Evolutionary conservation across 257 asterid species (phyloP), one percentile per base, ranked within the genome.

Genomic region (Coffea canephora): DNA sequence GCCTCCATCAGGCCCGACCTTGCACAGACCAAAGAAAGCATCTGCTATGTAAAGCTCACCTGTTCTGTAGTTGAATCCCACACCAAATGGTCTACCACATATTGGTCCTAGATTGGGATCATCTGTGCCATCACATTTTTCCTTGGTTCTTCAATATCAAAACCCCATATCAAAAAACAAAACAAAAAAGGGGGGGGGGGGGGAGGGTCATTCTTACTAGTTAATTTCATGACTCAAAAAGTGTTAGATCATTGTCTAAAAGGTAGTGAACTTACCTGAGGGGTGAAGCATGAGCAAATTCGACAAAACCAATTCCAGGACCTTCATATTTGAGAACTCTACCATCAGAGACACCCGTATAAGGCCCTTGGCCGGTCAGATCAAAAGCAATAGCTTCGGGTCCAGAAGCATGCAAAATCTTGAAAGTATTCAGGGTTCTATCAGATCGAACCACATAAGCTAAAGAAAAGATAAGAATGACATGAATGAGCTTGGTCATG

Each of bases 21-120:
- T 78, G 9, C 69, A 78, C 68, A 78, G 41, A 2, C 95, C 95
- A 2, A 43, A 72, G 77, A 31, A 50, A n/a, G 77, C 84, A 81
- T 88, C 92, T 10, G 76, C 59, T 9, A 91, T 73, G 75, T 83
- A 89, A 41, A 91, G 88, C 6, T 87, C 84, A 5, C 81, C 74
- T 0, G 86, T 87, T 43, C 43, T 71, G 49, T 46, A 80, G 83
- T 91, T 70, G 82, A 87, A 88, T 52, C 82, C 86, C 5, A 91
- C 83, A 34, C 89, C 96, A 36, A 87, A 9, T 0, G 93, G 87
- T 78, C 89, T 85, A 64, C 89, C 93, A 74, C 92, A 91, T 14
- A 43, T 52, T 2, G 78, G 75, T n/a, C 69, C 85, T 0, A 36
- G 41, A 18, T 27, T 74, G 19, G 62, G 74, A 21, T 71, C 78